Percentiles rank a stretch among this genome's conserved stretches.
These are phyloP conservation scores for Fraxinus ornus DNA, from an alignment of 305 asterid genomes.

Conservation along the genomic window DNA sequence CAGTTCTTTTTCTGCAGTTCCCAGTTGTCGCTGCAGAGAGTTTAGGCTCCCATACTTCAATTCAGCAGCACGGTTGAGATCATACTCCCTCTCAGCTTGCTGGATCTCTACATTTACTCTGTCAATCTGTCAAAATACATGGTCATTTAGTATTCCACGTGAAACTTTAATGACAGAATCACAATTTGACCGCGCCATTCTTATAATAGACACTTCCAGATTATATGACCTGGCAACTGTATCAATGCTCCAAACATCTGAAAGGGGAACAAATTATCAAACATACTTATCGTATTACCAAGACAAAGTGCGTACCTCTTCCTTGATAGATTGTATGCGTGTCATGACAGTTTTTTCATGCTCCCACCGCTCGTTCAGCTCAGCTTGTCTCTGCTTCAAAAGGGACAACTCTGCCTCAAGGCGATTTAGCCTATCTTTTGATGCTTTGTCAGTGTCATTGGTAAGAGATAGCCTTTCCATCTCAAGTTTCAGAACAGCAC, in stretches of 20 bases:
- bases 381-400: constrained; percentile 67
- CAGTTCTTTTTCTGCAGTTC: constrained; percentile 68
- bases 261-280: neutral
- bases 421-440: constrained; percentile 73
- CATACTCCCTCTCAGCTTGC: constrained; percentile 96
- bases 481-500: constrained; percentile 73
- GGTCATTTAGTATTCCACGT: neutral
- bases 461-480: constrained; percentile 87
- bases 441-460: constrained; percentile 76
- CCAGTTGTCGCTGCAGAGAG: constrained; percentile 90
- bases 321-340: constrained; percentile 75
- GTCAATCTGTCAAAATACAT: constrained; percentile 60
- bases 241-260: neutral
- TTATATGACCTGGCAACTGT: neutral
- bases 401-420: constrained; percentile 70
- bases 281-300: neutral
- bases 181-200: neutral
- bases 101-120: constrained; percentile 95
- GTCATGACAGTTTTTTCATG: constrained; percentile 79
- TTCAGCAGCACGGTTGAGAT: constrained; percentile 97
- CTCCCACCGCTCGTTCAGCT: constrained; percentile 84
- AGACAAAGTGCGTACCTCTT: constrained; percentile 57
- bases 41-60: constrained; percentile 85
- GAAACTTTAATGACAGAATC: neutral
- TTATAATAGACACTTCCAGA: neutral